Evolutionary conservation across 2,329 filamentous ascomycete species (phyloP).

Genomic region (Hymenoscyphus fraxineus): DNA sequence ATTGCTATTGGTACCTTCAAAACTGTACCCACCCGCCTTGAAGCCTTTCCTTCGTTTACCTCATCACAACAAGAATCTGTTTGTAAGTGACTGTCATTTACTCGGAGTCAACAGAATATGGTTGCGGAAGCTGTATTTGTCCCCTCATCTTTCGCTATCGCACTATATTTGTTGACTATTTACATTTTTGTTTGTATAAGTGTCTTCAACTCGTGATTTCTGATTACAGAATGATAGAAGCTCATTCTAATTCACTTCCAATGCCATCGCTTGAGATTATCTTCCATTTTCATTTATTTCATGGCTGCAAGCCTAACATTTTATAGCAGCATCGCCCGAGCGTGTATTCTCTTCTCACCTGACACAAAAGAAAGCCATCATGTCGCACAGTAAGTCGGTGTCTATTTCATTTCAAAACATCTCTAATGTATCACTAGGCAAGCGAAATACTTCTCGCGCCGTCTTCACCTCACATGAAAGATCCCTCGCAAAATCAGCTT

Average conservation of each 20-base stretch:
- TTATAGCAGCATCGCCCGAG: background rate
- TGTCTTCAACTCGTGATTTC: background rate
- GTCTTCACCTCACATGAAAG: conserved; percentile 95
- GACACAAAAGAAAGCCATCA: conserved; percentile 19
- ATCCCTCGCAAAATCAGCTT: conserved; percentile 72
- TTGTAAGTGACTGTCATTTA: background rate
- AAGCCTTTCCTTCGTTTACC: background rate
- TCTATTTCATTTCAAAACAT: background rate
- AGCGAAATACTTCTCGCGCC: conserved; percentile 85
- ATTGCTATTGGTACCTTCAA: background rate
- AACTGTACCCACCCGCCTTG: background rate
- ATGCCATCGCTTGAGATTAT: background rate
- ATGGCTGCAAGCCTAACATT: background rate
- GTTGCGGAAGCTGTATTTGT: background rate
- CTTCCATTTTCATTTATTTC: background rate
- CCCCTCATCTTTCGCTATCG: background rate
- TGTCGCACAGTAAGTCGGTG: conserved; percentile 49
- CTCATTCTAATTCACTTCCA: background rate
- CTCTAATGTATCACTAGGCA: conserved; percentile 46
- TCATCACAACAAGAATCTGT: background rate
- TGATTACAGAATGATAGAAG: background rate
- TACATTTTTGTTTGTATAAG: background rate
- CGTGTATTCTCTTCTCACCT: background rate
- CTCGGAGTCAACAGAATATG: background rate
- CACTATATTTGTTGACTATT: background rate